These are phyloP conservation scores for Talaromyces amestolkiae DNA, from an alignment of 2,329 filamentous ascomycete species.

Conservation along the genomic window DNA sequence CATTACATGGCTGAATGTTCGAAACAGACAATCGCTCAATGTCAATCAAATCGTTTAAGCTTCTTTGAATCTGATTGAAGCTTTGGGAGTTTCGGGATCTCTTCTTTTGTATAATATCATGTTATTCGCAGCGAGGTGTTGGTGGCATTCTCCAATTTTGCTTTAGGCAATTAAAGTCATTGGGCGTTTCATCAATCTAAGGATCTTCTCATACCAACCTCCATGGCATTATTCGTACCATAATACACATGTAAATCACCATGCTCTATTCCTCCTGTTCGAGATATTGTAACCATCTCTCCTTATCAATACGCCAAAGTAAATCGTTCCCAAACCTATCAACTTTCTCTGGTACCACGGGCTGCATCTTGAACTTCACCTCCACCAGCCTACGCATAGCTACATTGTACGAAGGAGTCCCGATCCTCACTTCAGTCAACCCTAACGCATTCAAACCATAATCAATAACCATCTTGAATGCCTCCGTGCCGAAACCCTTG, in stretches of 20 bases:
- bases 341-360: background rate
- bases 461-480: conserved; percentile 11
- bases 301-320: background rate
- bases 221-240: background rate
- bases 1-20: background rate
- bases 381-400: conserved; percentile 12
- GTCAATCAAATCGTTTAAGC: background rate
- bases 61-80: background rate
- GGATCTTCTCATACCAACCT: background rate
- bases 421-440: background rate
- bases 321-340: conserved; percentile 13
- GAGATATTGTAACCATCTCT: background rate
- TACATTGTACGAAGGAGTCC: background rate
- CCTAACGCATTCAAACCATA: conserved; percentile 7
- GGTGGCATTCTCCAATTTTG: background rate
- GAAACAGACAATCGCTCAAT: background rate
- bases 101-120: background rate
- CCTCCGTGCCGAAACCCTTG: conserved; percentile 1
- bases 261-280: background rate
- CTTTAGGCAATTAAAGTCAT: background rate
- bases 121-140: background rate
- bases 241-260: background rate
- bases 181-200: background rate
- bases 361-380: conserved; percentile 1
- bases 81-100: background rate